phyloP scores from a whole-genome alignment of 306 rosid species.

The Casuarina glauca region DNA sequence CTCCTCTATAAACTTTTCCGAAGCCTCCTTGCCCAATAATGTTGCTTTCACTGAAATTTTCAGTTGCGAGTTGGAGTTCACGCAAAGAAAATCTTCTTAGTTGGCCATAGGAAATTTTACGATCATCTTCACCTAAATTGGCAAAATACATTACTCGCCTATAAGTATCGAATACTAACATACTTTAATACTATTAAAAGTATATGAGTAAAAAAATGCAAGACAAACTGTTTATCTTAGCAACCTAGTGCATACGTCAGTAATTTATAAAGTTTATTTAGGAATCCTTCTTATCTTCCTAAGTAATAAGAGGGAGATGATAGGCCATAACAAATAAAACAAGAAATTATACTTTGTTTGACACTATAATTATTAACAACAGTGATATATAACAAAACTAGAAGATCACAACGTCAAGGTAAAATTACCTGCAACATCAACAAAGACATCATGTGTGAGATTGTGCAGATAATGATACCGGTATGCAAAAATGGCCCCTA shows the following conservation, averaged over 20 bases:
- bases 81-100: conserved; percentile 82
- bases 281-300: conserved; percentile 3
- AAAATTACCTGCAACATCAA: conserved; percentile 76
- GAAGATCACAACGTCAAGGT: conserved; percentile 13
- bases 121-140: conserved; percentile 74
- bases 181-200: not conserved
- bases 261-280: not conserved
- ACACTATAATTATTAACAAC: not conserved
- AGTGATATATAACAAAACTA: not conserved
- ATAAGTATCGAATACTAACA: not conserved
- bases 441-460: conserved; percentile 53
- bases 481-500: conserved; percentile 59
- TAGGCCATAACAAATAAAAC: not conserved
- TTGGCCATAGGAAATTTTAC: conserved; percentile 64
- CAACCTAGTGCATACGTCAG: not conserved
- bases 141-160: not conserved
- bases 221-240: not conserved
- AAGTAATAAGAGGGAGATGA: not conserved
- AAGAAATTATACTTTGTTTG: conserved; percentile 2
- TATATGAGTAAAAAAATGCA: not conserved
- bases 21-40: conserved; percentile 98
- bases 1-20: conserved; percentile 91
- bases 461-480: conserved; percentile 37
- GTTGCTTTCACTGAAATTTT: conserved; percentile 68
- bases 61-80: conserved; percentile 83